Evolutionary conservation across 495 filamentous ascomycete species (phyloP), one percentile per base, ranked within the genome.

Genomic region (Baudoinia panamericana): DNA sequence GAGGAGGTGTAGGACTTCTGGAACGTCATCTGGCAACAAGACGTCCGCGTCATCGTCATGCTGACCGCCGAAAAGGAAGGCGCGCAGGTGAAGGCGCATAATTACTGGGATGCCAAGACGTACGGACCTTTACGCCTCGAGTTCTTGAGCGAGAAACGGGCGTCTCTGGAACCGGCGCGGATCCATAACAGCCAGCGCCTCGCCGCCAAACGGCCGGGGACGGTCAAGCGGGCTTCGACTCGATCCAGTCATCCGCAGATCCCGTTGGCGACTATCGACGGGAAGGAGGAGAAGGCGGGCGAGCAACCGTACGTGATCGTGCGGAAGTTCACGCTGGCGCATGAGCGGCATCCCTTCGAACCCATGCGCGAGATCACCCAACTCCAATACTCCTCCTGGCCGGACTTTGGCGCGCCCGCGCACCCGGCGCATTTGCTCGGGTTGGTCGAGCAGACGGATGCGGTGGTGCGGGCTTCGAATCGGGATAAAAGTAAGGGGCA

Each of bases 21-120:
- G 90, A 85, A 83, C 31, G 78, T 95, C 16, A 70, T 95, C 30
- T 97, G 90, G 90, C 88, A 96, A 55, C 81, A 96, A 63, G 86
- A 95, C 55, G 76, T 92, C 18, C 77, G 86, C 38, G 82, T 96
- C 21, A 74, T 97, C 39, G 87, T 97, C 45, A 94, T 94, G 71
- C 67, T 97, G 40, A 96, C 90, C 3, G 88, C 90, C n/a, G 90
- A 97, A 57, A 66, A 77, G 18, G 90, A 97, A 65, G 82, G 90
- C 19, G 88, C 92, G 6, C 92, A 94, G 52, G 66, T 88, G 13
- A 97, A 96, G 59, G 90, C 87, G 42, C 86, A 97, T 56, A 79
- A 80, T 1, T 97, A 93, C 57, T 97, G 90, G 90, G 64, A 74
- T 24, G 71, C 68, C n/a, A 73, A 72, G 33, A 70, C 78, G 40